phyloP scores from a whole-genome alignment of 2,329 filamentous ascomycete species.

The Diplocarpon rosae region DNA sequence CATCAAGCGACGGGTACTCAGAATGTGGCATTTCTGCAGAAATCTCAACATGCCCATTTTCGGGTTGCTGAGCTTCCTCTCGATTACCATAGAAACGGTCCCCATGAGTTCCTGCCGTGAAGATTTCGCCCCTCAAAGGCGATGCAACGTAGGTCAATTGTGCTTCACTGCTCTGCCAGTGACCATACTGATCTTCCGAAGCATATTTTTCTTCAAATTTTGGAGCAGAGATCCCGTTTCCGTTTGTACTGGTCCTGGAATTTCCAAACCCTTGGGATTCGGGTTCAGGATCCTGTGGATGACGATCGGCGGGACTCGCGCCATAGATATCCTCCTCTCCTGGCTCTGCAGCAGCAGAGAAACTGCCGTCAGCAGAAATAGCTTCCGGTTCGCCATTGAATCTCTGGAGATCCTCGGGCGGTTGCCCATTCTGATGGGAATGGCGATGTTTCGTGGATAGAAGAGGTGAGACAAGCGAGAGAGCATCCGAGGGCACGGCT shows the following conservation, averaged over 20 bases:
- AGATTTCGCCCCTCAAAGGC: constrained; percentile 5
- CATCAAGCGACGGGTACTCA: background rate
- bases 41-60: background rate
- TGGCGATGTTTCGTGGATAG: constrained; percentile 8
- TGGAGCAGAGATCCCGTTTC: background rate
- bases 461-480: constrained; percentile 23
- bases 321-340: constrained; percentile 12
- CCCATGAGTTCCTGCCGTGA: constrained; percentile 4
- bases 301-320: constrained; percentile 10
- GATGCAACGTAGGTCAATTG: constrained; percentile 6
- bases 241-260: background rate
- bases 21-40: background rate
- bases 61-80: constrained; percentile 1
- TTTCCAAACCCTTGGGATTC: constrained; percentile 3
- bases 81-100: constrained; percentile 14
- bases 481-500: constrained; percentile 20
- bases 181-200: constrained; percentile 14
- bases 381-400: background rate
- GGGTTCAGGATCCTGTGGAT: background rate
- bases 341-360: background rate
- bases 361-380: background rate
- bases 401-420: background rate
- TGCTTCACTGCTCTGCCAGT: constrained; percentile 13
- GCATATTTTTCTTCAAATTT: background rate
- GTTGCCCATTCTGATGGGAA: background rate